Evolutionary conservation across 2,329 filamentous ascomycete species (phyloP), one percentile per base, ranked within the genome.

Genomic region (Phialophora macrospora): DNA sequence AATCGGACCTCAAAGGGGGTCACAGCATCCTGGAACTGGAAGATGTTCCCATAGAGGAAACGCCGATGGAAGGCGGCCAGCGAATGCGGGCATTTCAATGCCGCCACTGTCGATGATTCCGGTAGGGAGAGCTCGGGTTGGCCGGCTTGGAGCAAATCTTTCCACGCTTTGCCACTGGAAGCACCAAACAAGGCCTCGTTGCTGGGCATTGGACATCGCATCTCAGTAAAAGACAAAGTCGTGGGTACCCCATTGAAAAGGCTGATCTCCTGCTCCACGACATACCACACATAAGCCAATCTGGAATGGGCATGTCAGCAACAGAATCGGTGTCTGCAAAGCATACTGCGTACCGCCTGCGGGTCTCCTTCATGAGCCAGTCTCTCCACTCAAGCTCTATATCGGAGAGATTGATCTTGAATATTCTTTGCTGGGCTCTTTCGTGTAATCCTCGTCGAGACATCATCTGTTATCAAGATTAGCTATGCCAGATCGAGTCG

Each of bases 11-110:
- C 52, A 55, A 55, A 55, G 4, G 52, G 52, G 28, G 52, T 55
- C 12, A 55, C 52, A 34, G 28, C 52, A 20, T 55, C 52, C 52
- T 55, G 52, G 20, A 55, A 55, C 22, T 55, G 52, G 52, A 55
- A 55, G 9, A 55, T 55, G 28, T 55, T 55, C 17, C 52, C 52
- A 20, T n/a, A 55, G 28, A 55, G 52, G 28, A 55, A 55, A 32
- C 52, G 52, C 17, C 52, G 52, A 12, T 55, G 52, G 17, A 55
- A 55, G 6, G 52, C 52, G 28, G 52, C 52, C 34, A 41, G 14
- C 14, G 34, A 41, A 41, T 41, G 34, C 34, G 34, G 34, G 14
- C 14, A 41, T 41, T 41, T 41, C 2, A 41, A 6, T 17, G 14
- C 34, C 34, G 34, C 34, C 12, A 41, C 34, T 41, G 34, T 14